Conservation (phyloP, 164 flowering plant genomes). For the Macadamia integrifolia region DNA sequence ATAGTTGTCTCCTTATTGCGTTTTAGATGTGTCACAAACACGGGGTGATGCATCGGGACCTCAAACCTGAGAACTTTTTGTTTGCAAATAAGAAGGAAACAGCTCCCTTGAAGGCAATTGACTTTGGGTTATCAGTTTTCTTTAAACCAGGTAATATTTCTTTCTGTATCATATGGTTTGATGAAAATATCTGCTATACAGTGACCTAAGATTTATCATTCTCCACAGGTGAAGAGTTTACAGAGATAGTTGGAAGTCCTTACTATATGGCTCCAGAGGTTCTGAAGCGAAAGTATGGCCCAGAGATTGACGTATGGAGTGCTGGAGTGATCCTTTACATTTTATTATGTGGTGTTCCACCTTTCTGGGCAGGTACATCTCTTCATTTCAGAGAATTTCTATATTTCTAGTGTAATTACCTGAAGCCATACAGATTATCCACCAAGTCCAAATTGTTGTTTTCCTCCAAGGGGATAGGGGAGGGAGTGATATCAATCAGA, state of each 20-base stretch:
- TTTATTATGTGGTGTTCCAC: conserved; percentile 87
- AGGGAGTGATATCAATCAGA: too few relatives aligned
- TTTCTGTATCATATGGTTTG: not conserved
- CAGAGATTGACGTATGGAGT: conserved; percentile 91
- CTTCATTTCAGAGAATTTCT: not conserved
- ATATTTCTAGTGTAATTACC: not conserved
- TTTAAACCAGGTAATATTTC: conserved; percentile 64
- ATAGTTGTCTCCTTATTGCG: not conserved
- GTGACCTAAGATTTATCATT: conserved; percentile 2
- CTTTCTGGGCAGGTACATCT: conserved; percentile 92
- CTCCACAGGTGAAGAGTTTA: conserved; percentile 61
- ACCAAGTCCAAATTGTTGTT: not conserved
- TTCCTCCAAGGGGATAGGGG: too few relatives aligned
- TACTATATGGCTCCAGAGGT: conserved; percentile 99
- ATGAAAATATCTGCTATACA: not conserved
- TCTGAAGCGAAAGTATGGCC: conserved; percentile 76
- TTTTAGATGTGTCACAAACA: conserved; percentile 87
- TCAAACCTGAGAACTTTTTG: conserved; percentile 91
- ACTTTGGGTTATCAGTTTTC: conserved; percentile 86
- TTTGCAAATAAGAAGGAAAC: conserved; percentile 86
- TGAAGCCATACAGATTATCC: not conserved
- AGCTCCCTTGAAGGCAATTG: conserved; percentile 80
- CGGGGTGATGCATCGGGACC: conserved; percentile 95
- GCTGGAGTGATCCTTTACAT: conserved; percentile 92
- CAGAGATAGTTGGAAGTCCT: conserved; percentile 93